Evolutionary conservation across 1,284 basidiomycete species (phyloP), one percentile per base, ranked within the genome.

Genomic region (Porodaedalea pini): DNA sequence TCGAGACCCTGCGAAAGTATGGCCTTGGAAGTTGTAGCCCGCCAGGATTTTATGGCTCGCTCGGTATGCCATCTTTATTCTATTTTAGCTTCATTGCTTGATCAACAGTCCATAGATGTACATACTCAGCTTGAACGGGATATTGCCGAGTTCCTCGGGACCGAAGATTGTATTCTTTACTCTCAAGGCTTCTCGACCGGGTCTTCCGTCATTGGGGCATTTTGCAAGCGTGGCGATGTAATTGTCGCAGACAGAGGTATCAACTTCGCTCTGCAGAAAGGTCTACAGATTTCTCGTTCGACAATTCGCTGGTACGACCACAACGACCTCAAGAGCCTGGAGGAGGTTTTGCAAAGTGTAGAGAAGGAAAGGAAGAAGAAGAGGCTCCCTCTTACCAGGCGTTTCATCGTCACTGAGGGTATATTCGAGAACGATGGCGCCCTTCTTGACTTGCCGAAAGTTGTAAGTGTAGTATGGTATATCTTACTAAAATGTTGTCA

Each of bases 381-480:
- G 61, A 82, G 84, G 49, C 79, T 80, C 7, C 90, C 90, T 4
- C 76, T 98, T 64, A 97, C 94, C 0, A 82, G 94, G 60, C 81
- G 92, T 39, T 99, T 99, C 71, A 99, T 99, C 68, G 85, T 99
- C 57, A 95, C 96, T 0, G 97, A 99, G 70, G 97, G 96, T 52
- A 87, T 99, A 54, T 99, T 98, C 68, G 95, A 98, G 73, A 88
- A 88, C 66, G 94, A 98, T 66, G 96, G 96, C 31, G 83, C 83
- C 58, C 92, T 98, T 81, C 78, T 86, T 51, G 92, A 99, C 72
- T 73, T 99, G 32, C 94, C 94, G 10, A 91, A 88, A 70, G 79
- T 98, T 58, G 93, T 94, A 63, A 59, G 90, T 78, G 15, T n/a
- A 8, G 7, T 34, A 7, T 21, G 7, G 15, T 27, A 17, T 31